These are phyloP conservation scores for Udeniomyces megalosporus DNA, from an alignment of 768 basidiomycete genomes.

Conservation along the genomic window DNA sequence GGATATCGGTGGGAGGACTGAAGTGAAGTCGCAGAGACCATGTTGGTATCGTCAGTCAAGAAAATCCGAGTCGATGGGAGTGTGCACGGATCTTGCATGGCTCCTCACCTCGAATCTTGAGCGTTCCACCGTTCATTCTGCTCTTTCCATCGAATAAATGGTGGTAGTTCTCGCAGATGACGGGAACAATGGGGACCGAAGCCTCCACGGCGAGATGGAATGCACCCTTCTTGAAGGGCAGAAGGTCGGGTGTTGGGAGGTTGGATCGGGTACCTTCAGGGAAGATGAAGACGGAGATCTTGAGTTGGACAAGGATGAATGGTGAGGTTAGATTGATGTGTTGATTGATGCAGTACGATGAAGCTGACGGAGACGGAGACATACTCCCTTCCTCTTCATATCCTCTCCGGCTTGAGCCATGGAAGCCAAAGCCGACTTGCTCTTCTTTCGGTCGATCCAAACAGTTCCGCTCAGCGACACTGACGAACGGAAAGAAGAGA, in stretches of 20 bases:
- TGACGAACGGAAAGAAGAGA: slow-evolving; percentile 12
- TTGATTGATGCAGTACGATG: too few species aligned
- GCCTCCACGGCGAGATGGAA: slow-evolving; percentile 91
- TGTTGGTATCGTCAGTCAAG: background rate
- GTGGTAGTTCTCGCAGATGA: slow-evolving; percentile 91
- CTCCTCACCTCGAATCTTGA: slow-evolving; percentile 73
- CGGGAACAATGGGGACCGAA: slow-evolving; percentile 74
- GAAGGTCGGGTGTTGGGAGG: slow-evolving; percentile 46
- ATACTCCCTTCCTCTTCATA: slow-evolving; percentile 44
- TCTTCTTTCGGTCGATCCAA: slow-evolving; percentile 78
- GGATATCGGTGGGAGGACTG: slow-evolving; percentile 78
- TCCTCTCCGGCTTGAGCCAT: slow-evolving; percentile 58
- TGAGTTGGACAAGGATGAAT: background rate
- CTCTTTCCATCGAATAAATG: slow-evolving; percentile 59
- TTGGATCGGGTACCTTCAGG: slow-evolving; percentile 86
- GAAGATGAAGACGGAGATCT: slow-evolving; percentile 80
- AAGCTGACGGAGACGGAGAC: slow-evolving; percentile 9
- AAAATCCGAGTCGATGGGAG: background rate
- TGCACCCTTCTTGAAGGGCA: slow-evolving; percentile 93
- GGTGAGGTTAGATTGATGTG: too few species aligned
- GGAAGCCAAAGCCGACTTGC: slow-evolving; percentile 50
- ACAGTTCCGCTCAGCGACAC: slow-evolving; percentile 75
- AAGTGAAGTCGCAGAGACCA: background rate
- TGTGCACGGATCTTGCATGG: too few species aligned
- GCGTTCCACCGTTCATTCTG: slow-evolving; percentile 50